Conservation (phyloP, 2,329 filamentous ascomycete species). For the Talaromyces sp. region DNA sequence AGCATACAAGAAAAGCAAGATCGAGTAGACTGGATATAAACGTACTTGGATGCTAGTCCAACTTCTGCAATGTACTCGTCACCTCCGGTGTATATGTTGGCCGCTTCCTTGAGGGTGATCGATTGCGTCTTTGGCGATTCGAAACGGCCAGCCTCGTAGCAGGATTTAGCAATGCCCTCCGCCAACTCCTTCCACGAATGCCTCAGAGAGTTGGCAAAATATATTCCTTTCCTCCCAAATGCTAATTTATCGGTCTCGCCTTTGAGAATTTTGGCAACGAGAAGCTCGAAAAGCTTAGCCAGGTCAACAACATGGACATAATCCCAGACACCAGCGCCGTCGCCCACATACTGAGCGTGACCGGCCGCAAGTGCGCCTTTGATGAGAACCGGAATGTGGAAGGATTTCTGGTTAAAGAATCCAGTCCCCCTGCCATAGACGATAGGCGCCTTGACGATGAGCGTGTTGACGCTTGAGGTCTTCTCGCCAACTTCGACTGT, state of each 20-base stretch:
- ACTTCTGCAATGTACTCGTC: constrained; percentile 6
- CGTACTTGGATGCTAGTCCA: constrained; percentile 4
- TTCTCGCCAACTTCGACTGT: neutral
- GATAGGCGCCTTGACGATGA: constrained; percentile 6
- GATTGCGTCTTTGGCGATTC: neutral
- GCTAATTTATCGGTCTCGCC: neutral
- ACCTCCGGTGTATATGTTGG: constrained; percentile 1
- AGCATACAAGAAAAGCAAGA: neutral
- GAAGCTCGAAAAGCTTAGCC: constrained; percentile 1
- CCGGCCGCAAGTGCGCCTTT: neutral
- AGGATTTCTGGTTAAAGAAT: constrained; percentile 5
- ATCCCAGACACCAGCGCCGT: neutral
- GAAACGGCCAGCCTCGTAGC: neutral
- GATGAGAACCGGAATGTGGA: constrained; percentile 2
- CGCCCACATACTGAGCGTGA: neutral
- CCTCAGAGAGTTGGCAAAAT: neutral
- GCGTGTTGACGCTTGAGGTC: neutral
- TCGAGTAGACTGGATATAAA: neutral
- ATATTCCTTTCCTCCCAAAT: neutral
- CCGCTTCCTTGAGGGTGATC: neutral
- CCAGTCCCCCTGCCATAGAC: constrained; percentile 6
- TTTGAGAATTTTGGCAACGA: neutral
- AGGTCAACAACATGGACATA: constrained; percentile 10
- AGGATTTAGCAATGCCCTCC: neutral
- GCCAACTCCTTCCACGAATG: constrained; percentile 10